Conservation (phyloP, 192 early-diverging fungal genomes). For the Entomortierella beljakovae region DNA sequence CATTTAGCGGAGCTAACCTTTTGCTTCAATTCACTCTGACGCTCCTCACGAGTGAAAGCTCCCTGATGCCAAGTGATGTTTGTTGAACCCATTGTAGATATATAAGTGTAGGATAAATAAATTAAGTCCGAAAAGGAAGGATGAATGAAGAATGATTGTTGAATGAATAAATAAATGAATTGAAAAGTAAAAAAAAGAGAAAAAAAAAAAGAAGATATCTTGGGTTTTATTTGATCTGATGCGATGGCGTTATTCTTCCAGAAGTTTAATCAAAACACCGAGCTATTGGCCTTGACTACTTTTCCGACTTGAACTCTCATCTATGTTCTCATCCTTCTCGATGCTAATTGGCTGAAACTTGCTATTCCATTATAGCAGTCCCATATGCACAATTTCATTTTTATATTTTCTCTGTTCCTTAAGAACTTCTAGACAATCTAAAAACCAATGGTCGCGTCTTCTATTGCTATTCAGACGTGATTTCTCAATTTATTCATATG, state of each 20-base stretch:
- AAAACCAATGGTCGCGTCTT: neutral
- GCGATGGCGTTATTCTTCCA: conserved; percentile 21
- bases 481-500: neutral
- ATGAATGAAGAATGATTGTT: neutral
- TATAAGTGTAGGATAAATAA: neutral
- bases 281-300: neutral
- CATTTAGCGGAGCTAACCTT: conserved; percentile 56
- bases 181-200: neutral
- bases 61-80: conserved; percentile 96
- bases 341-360: conserved; percentile 19
- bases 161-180: neutral
- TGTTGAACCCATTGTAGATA: conserved; percentile 60
- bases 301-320: neutral
- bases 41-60: conserved; percentile 77
- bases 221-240: conserved; percentile 14
- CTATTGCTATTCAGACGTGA: neutral
- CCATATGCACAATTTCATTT: neutral
- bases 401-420: neutral
- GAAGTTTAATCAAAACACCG: neutral
- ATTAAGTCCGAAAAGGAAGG: neutral
- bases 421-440: neutral
- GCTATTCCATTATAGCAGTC: too few relatives aligned
- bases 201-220: neutral
- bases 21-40: conserved; percentile 75
- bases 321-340: conserved; percentile 50